Evolutionary conservation across 1,139 yeast species (phyloP), one percentile per base, ranked within the genome.

Genomic region (Hansenula lynferdii): DNA sequence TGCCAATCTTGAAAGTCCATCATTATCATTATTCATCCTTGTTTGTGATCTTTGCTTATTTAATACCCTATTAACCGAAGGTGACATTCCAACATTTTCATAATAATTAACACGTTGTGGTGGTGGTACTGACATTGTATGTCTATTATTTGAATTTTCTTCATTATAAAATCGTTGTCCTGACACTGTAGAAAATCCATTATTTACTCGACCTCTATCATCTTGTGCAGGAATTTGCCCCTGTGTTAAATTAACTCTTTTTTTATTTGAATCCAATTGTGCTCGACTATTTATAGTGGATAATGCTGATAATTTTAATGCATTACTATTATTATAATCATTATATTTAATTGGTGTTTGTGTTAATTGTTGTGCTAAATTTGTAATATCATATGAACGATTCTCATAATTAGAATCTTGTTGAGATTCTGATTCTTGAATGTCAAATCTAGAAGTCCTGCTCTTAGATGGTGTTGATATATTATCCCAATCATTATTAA

Each of bases 201-300:
- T n/a, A n/a, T n/a, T 17, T 10, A 15, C n/a, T 28, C 45, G 39
- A 14, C 46, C 47, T 31, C 48, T 42, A 24, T 33, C 42, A 24
- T 35, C 42, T 11, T 22, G n/a, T n/a, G n/a, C n/a, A n/a, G n/a
- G n/a, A n/a, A n/a, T n/a, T n/a, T n/a, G n/a, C n/a, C n/a, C n/a
- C n/a, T n/a, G 26, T 12, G 26, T 20, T 9, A 11, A 10, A 12
- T 24, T 24, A 15, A 34, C 41, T 36, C 51, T 44, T 52, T 71
- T 74, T 50, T 72, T 69, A 50, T 64, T 67, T 8, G 76, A 72
- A 53, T 79, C 85, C 45, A 77, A 63, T 11, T 79, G 80, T 18
- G 75, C 78, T 37, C 85, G 61, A 11, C 75, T 74, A 49, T 77
- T 76, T 42, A 79, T 78, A 5, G 85, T 79, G 16, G 80, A 74